Evolutionary conservation across 2,329 filamentous ascomycete genomes (phyloP), one percentile per base, ranked within the genome.

Genomic region (Xylaria sp.): DNA sequence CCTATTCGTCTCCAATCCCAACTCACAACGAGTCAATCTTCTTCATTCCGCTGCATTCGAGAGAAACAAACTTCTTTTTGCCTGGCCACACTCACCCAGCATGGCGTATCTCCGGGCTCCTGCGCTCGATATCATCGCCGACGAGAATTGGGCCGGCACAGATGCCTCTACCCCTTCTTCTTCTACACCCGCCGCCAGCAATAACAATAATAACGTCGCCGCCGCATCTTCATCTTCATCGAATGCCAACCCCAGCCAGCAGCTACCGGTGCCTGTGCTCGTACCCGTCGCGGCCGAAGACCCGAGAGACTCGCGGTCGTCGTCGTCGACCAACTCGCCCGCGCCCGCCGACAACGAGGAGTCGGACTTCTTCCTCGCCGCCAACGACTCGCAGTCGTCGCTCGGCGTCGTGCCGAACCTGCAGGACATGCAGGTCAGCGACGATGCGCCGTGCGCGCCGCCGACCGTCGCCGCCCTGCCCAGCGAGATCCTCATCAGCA

Each of bases 341-440:
- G 89, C 87, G 61, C 89, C 91, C 62, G 89, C 89, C 78, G 92
- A 94, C 78, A 94, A 97, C 81, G 92, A 94, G 78, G 95, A 98
- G 82, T 97, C 94, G 74, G 95, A 98, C 82, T 97, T 96, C 81
- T 96, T 96, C 81, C 91, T 92, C 79, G 88, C 87, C 66, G 91
- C 92, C 76, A 97, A 98, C 83, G 95, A 98, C 82, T 98, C 95
- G 3, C 89, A 96, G 79, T 98, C 95, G 0, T 98, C 95, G 0
- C 87, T 98, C 66, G 94, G 94, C 63, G 89, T 94, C 41, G 73
- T 78, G 31, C 92, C 92, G 55, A 91, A 92, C 69, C 87, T 94
- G 68, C 90, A 90, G 77, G 92, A 94, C 76, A 91, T 90, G 87
- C 90, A 87, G 78, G 89, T 89, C 72, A 87, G 87, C 75, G 88